These are phyloP conservation scores for Penicillium angulare DNA, from an alignment of 495 filamentous ascomycete genomes.

Conservation along the genomic window DNA sequence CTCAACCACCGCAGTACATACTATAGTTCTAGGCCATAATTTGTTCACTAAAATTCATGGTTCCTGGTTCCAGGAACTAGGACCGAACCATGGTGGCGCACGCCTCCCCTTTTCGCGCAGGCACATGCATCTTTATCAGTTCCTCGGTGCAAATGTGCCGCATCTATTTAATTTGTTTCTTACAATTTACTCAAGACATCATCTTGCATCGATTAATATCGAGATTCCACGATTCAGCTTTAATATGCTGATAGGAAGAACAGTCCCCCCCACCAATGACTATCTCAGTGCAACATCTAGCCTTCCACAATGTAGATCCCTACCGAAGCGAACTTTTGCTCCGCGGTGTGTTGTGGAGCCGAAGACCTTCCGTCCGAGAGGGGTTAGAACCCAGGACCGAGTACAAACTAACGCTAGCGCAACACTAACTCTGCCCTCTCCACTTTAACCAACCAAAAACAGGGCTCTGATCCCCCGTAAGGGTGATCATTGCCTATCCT, in stretches of 20 bases:
- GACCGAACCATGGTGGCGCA: conserved; percentile 2
- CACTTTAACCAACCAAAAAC: not conserved
- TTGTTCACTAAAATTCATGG: not conserved
- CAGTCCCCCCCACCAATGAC: too few relatives aligned
- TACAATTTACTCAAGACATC: not conserved
- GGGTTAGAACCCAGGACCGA: not conserved
- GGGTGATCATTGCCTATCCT: conserved; percentile 3
- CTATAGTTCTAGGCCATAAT: too few relatives aligned
- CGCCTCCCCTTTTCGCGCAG: not conserved
- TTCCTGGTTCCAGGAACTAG: conserved; percentile 5
- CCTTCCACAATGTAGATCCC: conserved; percentile 9
- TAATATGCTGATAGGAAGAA: too few relatives aligned
- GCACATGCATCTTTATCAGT: conserved; percentile 3
- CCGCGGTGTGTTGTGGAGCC: too few relatives aligned
- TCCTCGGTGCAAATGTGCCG: not conserved
- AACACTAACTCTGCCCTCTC: not conserved
- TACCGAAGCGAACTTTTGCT: conserved; percentile 12
- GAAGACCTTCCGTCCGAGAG: not conserved
- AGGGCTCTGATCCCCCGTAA: conserved; percentile 9
- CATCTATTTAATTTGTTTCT: too few relatives aligned
- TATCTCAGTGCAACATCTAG: too few relatives aligned
- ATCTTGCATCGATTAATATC: not conserved
- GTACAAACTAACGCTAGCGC: not conserved
- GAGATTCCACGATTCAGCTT: too few relatives aligned
- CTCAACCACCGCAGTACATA: too few relatives aligned